A percentile compares a stretch with the other conserved stretches of the same genome.
Conservation (phyloP, 2,329 filamentous ascomycete species). For the Fonsecaea erecta region DNA sequence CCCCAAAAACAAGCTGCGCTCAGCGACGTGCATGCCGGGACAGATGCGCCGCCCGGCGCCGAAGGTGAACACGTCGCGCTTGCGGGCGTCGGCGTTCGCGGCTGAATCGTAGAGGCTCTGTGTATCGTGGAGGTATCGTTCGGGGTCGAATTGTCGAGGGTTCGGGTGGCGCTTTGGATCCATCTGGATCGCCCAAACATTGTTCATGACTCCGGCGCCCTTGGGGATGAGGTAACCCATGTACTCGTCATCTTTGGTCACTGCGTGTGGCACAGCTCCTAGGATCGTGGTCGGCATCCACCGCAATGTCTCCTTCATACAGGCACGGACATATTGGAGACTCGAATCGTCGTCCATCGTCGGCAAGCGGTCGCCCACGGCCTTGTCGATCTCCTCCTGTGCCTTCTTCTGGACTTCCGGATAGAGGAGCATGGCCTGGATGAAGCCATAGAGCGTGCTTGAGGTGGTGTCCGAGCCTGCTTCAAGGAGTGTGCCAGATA, state of each 20-base stretch:
- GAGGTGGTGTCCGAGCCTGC: conserved; percentile 34
- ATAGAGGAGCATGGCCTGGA: conserved; percentile 57
- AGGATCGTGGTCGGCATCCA: conserved; percentile 53
- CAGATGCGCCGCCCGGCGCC: conserved; percentile 43
- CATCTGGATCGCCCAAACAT: conserved; percentile 38
- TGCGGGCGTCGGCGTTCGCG: conserved; percentile 33
- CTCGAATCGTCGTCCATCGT: conserved; percentile 53
- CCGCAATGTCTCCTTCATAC: conserved; percentile 62
- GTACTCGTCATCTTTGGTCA: conserved; percentile 34
- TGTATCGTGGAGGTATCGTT: conserved; percentile 41
- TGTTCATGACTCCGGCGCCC: conserved; percentile 35
- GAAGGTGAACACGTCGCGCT: conserved; percentile 41
- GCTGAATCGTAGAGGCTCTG: conserved; percentile 43
- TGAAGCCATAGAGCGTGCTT: conserved; percentile 40
- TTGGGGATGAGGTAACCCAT: conserved; percentile 35
- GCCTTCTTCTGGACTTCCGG: conserved; percentile 53
- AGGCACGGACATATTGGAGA: conserved; percentile 59
- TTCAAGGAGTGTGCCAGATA: conserved; percentile 39
- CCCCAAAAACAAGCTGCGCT: conserved; percentile 40
- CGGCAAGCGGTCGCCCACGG: conserved; percentile 57
- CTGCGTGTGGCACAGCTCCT: conserved; percentile 34
- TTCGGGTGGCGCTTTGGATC: conserved; percentile 38
- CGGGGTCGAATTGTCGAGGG: conserved; percentile 41
- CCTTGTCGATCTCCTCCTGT: conserved; percentile 55
- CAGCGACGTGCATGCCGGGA: conserved; percentile 43